Conservation (phyloP, 169 alveolate genomes). For the Plasmodium adleri region DNA sequence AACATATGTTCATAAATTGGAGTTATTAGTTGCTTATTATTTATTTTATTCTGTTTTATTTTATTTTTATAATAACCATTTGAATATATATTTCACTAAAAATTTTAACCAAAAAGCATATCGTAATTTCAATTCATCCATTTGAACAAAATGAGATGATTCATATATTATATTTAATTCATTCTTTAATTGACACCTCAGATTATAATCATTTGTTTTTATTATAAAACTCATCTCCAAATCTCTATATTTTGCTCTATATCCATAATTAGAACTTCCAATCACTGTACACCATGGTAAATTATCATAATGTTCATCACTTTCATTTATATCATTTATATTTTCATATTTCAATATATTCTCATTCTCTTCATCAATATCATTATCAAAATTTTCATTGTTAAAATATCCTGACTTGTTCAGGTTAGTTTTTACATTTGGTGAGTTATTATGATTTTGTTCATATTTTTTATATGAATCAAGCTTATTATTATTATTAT, state of each 20-base stretch:
- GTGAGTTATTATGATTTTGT: slow-evolving; percentile 68
- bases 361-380: slow-evolving; percentile 45
- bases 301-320: slow-evolving; percentile 2
- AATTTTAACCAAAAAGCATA: slow-evolving; percentile 30
- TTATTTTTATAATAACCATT: slow-evolving; percentile 48
- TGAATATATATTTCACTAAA: slow-evolving; percentile 32
- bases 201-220: slow-evolving; percentile 81
- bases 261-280: slow-evolving; percentile 86
- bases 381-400: slow-evolving; percentile 7
- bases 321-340: slow-evolving; percentile 62
- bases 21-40: no score
- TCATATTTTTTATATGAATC: background rate
- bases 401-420: slow-evolving; percentile 84
- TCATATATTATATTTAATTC: slow-evolving; percentile 80
- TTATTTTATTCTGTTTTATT: no score
- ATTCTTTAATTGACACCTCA: slow-evolving; percentile 77
- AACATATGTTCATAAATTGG: no score
- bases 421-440: slow-evolving; percentile 78
- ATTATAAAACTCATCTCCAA: slow-evolving; percentile 82
- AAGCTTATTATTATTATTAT: background rate
- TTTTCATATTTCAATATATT: slow-evolving; percentile 38
- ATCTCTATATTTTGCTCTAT: slow-evolving; percentile 83
- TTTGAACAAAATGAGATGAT: slow-evolving; percentile 77
- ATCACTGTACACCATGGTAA: slow-evolving; percentile 84
- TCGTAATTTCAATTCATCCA: slow-evolving; percentile 66